phyloP scores from a whole-genome alignment of 768 basidiomycete genomes.

The Xanthoconium stramineum region DNA sequence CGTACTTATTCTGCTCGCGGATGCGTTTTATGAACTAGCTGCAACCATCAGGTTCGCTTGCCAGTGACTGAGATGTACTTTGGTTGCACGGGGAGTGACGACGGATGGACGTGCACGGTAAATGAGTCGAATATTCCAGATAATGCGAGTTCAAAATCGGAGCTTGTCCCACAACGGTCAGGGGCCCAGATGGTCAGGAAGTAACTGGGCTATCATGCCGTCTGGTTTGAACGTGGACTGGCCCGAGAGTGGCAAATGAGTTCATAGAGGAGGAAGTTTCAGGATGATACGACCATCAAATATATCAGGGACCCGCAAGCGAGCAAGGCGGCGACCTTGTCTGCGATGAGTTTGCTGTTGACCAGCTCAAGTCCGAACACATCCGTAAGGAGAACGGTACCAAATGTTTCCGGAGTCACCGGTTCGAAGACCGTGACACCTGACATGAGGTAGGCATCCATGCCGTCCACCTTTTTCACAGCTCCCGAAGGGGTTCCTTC shows the following conservation, averaged over 20 bases:
- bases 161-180: constrained; percentile 15
- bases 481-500: constrained; percentile 45
- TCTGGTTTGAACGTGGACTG: constrained; percentile 26
- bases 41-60: background rate
- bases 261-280: background rate
- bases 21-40: constrained; percentile 36
- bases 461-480: constrained; percentile 32
- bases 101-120: constrained; percentile 26
- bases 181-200: constrained; percentile 31
- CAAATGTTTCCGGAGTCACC: constrained; percentile 20
- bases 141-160: constrained; percentile 13
- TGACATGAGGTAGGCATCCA: constrained; percentile 41
- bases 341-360: constrained; percentile 57
- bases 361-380: constrained; percentile 51
- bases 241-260: constrained; percentile 18
- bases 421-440: constrained; percentile 8
- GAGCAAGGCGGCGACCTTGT: constrained; percentile 45
- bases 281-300: constrained; percentile 43
- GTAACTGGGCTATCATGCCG: constrained; percentile 25
- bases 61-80: constrained; percentile 14
- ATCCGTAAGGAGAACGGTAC: constrained; percentile 54
- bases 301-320: constrained; percentile 57
- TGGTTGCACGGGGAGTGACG: constrained; percentile 23
- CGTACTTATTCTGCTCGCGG: constrained; percentile 37
- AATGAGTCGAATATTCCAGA: constrained; percentile 22